Evolutionary conservation across 2,329 filamentous ascomycete species (phyloP).

Genomic region (Metarhizium rileyi): DNA sequence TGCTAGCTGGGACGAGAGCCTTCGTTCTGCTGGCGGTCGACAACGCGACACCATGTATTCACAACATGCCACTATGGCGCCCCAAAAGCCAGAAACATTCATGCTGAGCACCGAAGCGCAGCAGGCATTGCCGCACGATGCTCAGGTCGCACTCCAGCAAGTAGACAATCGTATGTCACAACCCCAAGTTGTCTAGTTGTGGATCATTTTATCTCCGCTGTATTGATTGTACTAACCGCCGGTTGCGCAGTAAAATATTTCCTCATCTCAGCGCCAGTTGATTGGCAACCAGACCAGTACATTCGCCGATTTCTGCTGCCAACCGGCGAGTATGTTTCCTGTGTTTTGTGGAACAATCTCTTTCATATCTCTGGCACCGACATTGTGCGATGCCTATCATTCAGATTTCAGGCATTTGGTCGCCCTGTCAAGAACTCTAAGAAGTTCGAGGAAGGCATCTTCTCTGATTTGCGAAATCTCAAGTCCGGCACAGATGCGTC

Average conservation of each 20-base stretch:
- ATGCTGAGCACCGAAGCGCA: slow-evolving; percentile 97
- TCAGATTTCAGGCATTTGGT: slow-evolving; percentile 96
- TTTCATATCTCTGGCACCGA: slow-evolving; percentile 99
- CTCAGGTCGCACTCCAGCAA: slow-evolving; percentile 93
- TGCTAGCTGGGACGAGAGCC: not conserved
- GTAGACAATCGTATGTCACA: slow-evolving; percentile 82
- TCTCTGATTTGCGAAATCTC: slow-evolving; percentile 94
- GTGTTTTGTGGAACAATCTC: slow-evolving; percentile 97
- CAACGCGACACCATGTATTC: slow-evolving; percentile 55
- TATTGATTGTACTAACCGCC: not conserved
- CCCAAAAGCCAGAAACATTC: slow-evolving; percentile 96
- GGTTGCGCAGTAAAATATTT: slow-evolving; percentile 86
- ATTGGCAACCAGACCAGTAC: slow-evolving; percentile 95
- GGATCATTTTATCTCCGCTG: not conserved
- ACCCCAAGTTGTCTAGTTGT: not conserved
- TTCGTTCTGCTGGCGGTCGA: slow-evolving; percentile 8
- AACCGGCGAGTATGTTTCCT: slow-evolving; percentile 97
- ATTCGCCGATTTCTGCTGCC: slow-evolving; percentile 92
- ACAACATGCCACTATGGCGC: slow-evolving; percentile 79
- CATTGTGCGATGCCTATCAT: slow-evolving; percentile 95
- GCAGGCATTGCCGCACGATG: slow-evolving; percentile 90
- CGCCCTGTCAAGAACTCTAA: slow-evolving; percentile 98
- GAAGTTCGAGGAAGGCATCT: slow-evolving; percentile 99
- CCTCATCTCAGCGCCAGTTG: slow-evolving; percentile 94
- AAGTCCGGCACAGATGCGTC: slow-evolving; percentile 98